phyloP scores from a whole-genome alignment of 2,329 filamentous ascomycete species.

The Fusarium euwallaceae region DNA sequence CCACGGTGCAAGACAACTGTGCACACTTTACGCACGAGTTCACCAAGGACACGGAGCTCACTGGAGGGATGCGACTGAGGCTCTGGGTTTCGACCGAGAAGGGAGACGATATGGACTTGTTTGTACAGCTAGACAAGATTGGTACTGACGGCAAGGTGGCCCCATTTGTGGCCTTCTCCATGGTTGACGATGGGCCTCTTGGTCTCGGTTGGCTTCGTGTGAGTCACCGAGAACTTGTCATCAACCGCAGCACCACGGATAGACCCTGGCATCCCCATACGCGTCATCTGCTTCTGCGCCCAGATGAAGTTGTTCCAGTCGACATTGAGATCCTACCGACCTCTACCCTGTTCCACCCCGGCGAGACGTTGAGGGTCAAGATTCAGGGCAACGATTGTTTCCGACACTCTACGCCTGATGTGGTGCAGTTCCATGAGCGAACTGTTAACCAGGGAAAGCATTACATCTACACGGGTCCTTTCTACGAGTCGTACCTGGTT shows the following conservation, averaged over 20 bases:
- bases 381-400: not conserved
- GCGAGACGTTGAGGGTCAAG: not conserved
- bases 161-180: not conserved
- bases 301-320: not conserved
- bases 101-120: not conserved
- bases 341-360: not conserved
- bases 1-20: not conserved
- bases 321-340: not conserved
- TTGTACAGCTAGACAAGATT: not conserved
- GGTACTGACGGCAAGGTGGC: not conserved
- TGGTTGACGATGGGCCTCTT: not conserved
- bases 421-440: not conserved
- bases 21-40: not conserved
- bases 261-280: not conserved
- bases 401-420: not conserved
- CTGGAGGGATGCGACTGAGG: not conserved
- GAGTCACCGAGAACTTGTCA: not conserved
- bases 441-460: not conserved
- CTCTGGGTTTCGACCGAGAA: not conserved
- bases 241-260: not conserved
- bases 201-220: not conserved
- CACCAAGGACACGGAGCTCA: not conserved
- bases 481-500: not conserved
- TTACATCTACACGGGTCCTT: not conserved
- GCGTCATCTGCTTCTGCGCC: not conserved